Base-by-base conservation (phyloP, 345 rosid species). In the Rhodamnia rubescens region DNA sequence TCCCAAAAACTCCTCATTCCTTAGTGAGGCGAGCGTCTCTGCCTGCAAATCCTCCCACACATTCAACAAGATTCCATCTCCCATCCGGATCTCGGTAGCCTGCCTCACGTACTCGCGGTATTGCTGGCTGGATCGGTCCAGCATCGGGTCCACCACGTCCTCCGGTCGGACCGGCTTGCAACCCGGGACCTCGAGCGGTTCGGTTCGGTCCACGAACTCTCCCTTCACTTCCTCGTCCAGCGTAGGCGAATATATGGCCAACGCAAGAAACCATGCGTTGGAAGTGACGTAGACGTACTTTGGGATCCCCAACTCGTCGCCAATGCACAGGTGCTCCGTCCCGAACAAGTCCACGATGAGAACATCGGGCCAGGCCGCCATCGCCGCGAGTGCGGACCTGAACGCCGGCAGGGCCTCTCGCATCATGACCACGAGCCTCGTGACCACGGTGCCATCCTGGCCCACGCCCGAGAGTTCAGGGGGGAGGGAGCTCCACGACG, bases 41-140 rank as follows among this genome's bases (percentile, higher is more conserved):
- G 89, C 81, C 84, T 93, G 87, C 74, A 93, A 74, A 47, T 92
- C 93, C 55, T 93, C 93, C 96, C 95, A 94, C 8, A 89, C 91
- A 86, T 92, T 95, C 24, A 94, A 69, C 88, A 95, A 87, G 85
- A 94, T 86, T 20, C 95, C 98, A 88, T 92, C 92, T 52, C 90
- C 86, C 83, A 4, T 83, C 1, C 88, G 50, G 27, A 90, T 42
- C 81, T 90, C 89, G 9, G n/a, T 36, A 10, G 88, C 91, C 11
- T 78, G 1, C 5, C 55, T 86, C 42, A 88, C 16, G 84, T 47
- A 85, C 83, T 88, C 89, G 1, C 3, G 15, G 80, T 88, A 90
- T 26, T 85, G 87, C 8, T 27, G 83, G 82, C 87, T 56, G 3
- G 85, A 84, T 44, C 90, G 92, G 80, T 88, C 86, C 49, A 85